Conservation (phyloP, 1,284 basidiomycete species). For the Schizophyllum amplum region DNA sequence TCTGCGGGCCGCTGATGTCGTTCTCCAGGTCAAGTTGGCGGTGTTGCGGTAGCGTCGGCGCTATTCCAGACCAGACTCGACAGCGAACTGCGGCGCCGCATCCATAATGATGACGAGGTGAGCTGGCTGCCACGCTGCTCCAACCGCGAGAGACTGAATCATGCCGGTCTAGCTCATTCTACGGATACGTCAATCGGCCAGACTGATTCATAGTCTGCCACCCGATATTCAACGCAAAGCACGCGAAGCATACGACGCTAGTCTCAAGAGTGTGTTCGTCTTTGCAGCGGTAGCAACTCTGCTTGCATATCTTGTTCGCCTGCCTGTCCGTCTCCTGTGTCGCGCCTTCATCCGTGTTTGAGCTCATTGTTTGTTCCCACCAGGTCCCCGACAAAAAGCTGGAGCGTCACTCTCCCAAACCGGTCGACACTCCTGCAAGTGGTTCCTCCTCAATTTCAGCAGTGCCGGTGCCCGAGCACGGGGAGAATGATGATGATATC, state of each 20-base stretch:
- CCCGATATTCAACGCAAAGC: constrained; percentile 57
- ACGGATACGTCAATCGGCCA: constrained; percentile 64
- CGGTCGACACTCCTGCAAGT: constrained; percentile 2
- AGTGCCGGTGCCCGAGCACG: neutral
- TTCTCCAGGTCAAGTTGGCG: constrained; percentile 69
- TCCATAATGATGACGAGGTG: constrained; percentile 59
- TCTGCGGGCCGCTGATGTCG: neutral
- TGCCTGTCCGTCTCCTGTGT: constrained; percentile 41
- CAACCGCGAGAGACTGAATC: neutral
- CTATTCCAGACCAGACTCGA: constrained; percentile 70
- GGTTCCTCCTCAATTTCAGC: neutral
- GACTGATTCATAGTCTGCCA: constrained; percentile 50
- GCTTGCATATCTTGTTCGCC: constrained; percentile 53
- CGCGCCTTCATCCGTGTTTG: neutral
- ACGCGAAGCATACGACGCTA: constrained; percentile 60
- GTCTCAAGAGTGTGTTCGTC: constrained; percentile 65
- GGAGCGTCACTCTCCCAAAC: constrained; percentile 24
- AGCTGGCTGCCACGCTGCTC: constrained; percentile 11
- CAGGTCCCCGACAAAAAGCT: constrained; percentile 58
- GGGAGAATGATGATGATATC: neutral
- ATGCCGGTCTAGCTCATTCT: constrained; percentile 44
- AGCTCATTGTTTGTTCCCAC: constrained; percentile 1
- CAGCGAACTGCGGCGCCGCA: constrained; percentile 51
- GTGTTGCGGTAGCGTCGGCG: constrained; percentile 75
- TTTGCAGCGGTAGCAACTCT: constrained; percentile 61